Conservation (phyloP, 2,329 filamentous ascomycete species). For the Cadophora gregata region DNA sequence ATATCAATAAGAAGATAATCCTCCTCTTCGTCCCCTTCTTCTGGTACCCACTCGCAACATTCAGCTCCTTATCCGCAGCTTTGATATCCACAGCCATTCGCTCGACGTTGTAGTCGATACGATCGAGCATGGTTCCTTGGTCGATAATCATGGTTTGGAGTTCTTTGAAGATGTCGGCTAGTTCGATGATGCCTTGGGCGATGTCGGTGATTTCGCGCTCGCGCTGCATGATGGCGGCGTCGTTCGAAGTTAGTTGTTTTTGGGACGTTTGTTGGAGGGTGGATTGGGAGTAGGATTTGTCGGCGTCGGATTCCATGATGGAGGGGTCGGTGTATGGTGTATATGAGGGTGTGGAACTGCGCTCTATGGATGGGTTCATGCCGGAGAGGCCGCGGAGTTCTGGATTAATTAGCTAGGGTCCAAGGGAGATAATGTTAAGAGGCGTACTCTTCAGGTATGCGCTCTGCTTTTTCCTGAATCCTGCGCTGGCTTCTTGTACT, state of each 20-base stretch:
- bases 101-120: conserved; percentile 98
- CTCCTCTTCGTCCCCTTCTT: conserved; percentile 87
- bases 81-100: conserved; percentile 94
- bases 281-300: conserved; percentile 89
- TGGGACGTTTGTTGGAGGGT: conserved; percentile 78
- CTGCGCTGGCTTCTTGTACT: conserved; percentile 89
- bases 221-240: conserved; percentile 84
- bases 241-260: conserved; percentile 74
- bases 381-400: conserved; percentile 78
- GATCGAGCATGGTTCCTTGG: conserved; percentile 87
- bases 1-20: conserved; percentile 84
- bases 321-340: conserved; percentile 80
- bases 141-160: conserved; percentile 95
- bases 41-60: conserved; percentile 88
- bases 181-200: conserved; percentile 95
- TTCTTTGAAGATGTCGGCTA: conserved; percentile 96
- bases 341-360: conserved; percentile 56
- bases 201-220: conserved; percentile 98
- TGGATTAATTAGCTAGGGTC: conserved; percentile 46
- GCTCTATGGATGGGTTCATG: conserved; percentile 59
- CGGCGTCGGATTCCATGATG: conserved; percentile 89
- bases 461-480: conserved; percentile 96
- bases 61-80: conserved; percentile 89
- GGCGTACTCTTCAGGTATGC: conserved; percentile 87
- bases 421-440: neutral